Base-by-base conservation (phyloP, 2,329 filamentous ascomycete genomes). In the Daldinia eschscholtzii region DNA sequence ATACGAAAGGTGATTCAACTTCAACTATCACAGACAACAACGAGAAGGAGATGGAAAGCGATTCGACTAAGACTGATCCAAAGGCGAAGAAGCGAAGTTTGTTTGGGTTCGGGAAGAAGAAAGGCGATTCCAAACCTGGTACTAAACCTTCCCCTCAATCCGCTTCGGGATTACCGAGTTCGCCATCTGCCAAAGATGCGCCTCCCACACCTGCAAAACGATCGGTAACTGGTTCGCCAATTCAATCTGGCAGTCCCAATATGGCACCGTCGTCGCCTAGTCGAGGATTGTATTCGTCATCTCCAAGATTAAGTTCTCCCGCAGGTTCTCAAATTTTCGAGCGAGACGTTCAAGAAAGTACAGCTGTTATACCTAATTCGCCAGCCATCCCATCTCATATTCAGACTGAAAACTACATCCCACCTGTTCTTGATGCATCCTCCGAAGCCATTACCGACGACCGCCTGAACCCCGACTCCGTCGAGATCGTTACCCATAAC, bases 351-450 rank as follows among this genome's bases (percentile, higher is more conserved):
- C 95, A 98, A 80, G 94, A 98, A 76, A 69, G 63, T 53, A 88
- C 88, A 75, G 84, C 87, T 33, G 81, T 89, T n/a, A 83, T 87
- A 44, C 91, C 93, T 67, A 89, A 87, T 68, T 95, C 93, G 2
- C 91, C 93, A 0, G 92, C 93, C n/a, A 96, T 98, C 69, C 95
- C 95, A 2, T 90, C 92, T 6, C 95, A 98, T 77, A 97, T 98
- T 75, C 90, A 94, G 75, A 97, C 93, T 6, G 95, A 98, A 80
- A 94, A 98, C 81, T 89, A 94, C 78, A 98, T 98, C 73, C 95
- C 95, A 6, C 88, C 95, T 0, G 94, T 97, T 12, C 86, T 98
- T 55, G 93, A 97, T 79, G 95, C 95, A 58, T 95, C 93, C 2
- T 97, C 94, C 46, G 89, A 94, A 75, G 94, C 94, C 64, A 97